Evolutionary conservation across 1,284 basidiomycete species (phyloP).

Genomic region (Ustilago loliicola): DNA sequence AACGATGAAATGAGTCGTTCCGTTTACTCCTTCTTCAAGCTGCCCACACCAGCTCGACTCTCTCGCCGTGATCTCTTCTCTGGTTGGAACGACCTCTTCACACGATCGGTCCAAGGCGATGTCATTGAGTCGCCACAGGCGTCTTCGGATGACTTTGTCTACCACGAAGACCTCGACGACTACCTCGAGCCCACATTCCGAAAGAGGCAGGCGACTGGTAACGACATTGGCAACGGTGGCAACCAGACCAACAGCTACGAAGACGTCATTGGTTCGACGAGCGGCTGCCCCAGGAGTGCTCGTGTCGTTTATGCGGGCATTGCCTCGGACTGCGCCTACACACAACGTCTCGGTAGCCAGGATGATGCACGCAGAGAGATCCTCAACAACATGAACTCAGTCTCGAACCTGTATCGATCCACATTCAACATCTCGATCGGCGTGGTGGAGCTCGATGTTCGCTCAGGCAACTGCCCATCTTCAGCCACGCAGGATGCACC

Average conservation of each 20-base stretch:
- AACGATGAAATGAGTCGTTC: slow-evolving; percentile 53
- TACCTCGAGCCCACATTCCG: slow-evolving; percentile 45
- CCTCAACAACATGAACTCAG: slow-evolving; percentile 80
- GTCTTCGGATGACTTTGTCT: slow-evolving; percentile 30
- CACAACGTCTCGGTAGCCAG: slow-evolving; percentile 43
- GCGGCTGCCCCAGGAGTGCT: slow-evolving; percentile 81
- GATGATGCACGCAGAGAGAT: slow-evolving; percentile 78
- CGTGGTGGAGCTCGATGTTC: slow-evolving; percentile 83
- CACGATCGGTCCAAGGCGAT: slow-evolving; percentile 17
- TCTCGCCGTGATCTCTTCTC: slow-evolving; percentile 43
- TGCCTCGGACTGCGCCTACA: slow-evolving; percentile 87
- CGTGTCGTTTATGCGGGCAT: slow-evolving; percentile 87
- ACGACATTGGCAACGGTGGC: slow-evolving; percentile 83
- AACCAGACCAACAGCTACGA: slow-evolving; percentile 82
- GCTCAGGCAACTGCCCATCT: slow-evolving; percentile 68
- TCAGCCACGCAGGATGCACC: slow-evolving; percentile 72
- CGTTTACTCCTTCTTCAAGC: slow-evolving; percentile 60
- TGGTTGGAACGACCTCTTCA: slow-evolving; percentile 41
- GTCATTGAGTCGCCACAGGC: slow-evolving; percentile 33
- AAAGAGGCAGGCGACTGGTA: slow-evolving; percentile 64
- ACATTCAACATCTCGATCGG: slow-evolving; percentile 90
- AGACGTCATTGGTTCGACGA: slow-evolving; percentile 78
- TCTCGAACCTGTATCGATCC: slow-evolving; percentile 79
- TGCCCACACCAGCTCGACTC: slow-evolving; percentile 40
- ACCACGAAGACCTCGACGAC: slow-evolving; percentile 42